Conservation (phyloP, 352 stramenopile genomes). For the Nothophytophthora sp. region DNA sequence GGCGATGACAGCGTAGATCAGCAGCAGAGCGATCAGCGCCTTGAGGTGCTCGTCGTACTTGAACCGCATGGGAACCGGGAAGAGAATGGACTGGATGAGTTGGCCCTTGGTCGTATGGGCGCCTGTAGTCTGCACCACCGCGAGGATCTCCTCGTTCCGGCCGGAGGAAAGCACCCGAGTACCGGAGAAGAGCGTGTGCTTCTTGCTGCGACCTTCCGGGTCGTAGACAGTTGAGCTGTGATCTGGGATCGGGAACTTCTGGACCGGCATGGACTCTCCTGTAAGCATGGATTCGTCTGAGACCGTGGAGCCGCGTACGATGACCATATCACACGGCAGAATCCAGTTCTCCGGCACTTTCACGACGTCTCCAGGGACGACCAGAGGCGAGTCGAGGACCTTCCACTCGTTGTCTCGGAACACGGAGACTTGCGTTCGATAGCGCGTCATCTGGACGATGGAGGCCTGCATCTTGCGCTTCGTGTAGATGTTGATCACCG, state of each 20-base stretch:
- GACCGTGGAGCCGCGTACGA: conserved; percentile 39
- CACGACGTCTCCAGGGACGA: conserved; percentile 49
- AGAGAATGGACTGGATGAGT: conserved; percentile 71
- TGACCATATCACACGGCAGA: conserved; percentile 45
- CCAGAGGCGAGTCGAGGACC: conserved; percentile 21
- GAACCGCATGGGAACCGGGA: conserved; percentile 71
- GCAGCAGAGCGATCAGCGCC: conserved; percentile 52
- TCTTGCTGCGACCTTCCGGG: conserved; percentile 37
- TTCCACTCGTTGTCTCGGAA: conserved; percentile 32
- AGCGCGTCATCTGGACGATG: conserved; percentile 38
- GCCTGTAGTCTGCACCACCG: conserved; percentile 61
- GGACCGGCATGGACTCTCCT: conserved; percentile 64
- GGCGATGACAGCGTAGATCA: conserved; percentile 51
- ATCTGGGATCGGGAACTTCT: conserved; percentile 58
- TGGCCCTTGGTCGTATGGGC: conserved; percentile 68
- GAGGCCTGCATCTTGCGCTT: conserved; percentile 30
- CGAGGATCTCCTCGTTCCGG: conserved; percentile 44
- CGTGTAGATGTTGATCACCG: conserved; percentile 34
- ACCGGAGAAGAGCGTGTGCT: conserved; percentile 72
- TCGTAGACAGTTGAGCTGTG: conserved; percentile 37
- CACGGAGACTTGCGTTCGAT: conserved; percentile 50
- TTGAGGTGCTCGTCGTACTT: conserved; percentile 83
- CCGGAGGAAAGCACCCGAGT: conserved; percentile 53
- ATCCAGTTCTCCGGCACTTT: conserved; percentile 40
- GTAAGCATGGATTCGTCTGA: conserved; percentile 50